phyloP scores from a whole-genome alignment of 345 rosid genomes.

The Salix koriyanagi region DNA sequence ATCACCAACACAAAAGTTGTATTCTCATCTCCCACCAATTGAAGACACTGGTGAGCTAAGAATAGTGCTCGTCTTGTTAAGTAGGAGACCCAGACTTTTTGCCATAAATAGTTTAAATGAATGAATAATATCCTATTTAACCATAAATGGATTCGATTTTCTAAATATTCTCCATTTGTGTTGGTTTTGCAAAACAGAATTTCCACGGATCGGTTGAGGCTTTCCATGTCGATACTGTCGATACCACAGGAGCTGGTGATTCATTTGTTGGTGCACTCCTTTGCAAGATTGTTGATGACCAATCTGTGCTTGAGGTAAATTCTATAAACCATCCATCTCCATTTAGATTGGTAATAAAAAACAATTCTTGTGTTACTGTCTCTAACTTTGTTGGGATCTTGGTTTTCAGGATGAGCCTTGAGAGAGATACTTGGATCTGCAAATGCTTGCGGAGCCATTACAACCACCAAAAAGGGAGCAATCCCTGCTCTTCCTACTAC shows the following conservation, averaged over 20 bases:
- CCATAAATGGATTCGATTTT: neutral
- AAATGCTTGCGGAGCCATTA: constrained; percentile 94
- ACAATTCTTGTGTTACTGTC: no score
- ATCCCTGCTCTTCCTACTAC: constrained; percentile 85
- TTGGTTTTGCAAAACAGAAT: constrained; percentile 30
- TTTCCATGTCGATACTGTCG: constrained; percentile 69
- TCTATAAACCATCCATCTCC: no score
- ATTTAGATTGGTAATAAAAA: no score
- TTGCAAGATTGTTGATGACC: constrained; percentile 73
- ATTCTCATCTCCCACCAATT: no score
- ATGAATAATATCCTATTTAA: no score
- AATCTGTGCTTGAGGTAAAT: constrained; percentile 58
- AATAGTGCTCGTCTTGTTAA: no score
- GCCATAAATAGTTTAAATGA: no score
- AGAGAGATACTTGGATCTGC: constrained; percentile 73
- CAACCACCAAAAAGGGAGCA: constrained; percentile 96
- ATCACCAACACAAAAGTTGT: no score
- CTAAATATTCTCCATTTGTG: neutral
- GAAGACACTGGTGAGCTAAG: no score
- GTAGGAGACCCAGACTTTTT: no score
- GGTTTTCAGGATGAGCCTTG: constrained; percentile 55
- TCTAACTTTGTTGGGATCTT: neutral
- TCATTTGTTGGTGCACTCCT: constrained; percentile 86
- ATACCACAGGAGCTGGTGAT: constrained; percentile 98
- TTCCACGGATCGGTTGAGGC: constrained; percentile 77